Evolutionary conservation across 495 filamentous ascomycete species (phyloP).

Genomic region (Oleoguttula mirabilis): DNA sequence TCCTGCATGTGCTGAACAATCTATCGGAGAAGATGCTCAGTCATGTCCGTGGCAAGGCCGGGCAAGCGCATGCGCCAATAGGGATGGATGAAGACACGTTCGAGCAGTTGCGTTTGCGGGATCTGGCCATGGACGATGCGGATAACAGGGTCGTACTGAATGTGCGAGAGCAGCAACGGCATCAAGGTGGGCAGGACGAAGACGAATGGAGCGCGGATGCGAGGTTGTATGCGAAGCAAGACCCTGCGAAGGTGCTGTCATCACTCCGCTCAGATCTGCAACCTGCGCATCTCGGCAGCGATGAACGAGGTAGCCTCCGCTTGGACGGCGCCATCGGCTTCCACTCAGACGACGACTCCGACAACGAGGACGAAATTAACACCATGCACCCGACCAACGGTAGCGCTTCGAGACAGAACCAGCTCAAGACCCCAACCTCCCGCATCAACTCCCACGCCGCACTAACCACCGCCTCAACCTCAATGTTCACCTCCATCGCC

Average conservation of each 20-base stretch:
- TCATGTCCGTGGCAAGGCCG: constrained; percentile 69
- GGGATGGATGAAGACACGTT: constrained; percentile 67
- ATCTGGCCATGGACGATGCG: constrained; percentile 62
- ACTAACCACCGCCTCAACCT: constrained; percentile 42
- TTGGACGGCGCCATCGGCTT: constrained; percentile 49
- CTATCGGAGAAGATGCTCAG: constrained; percentile 85
- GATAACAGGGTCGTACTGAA: constrained; percentile 70
- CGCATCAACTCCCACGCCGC: constrained; percentile 48
- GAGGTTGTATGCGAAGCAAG: constrained; percentile 48
- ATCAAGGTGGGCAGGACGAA: constrained; percentile 15
- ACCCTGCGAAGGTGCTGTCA: constrained; percentile 53
- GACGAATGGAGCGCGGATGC: constrained; percentile 43
- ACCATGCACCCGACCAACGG: neutral
- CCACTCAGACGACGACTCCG: constrained; percentile 50
- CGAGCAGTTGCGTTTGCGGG: constrained; percentile 61
- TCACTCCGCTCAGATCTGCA: constrained; percentile 51
- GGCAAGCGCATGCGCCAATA: constrained; percentile 47
- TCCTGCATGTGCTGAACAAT: constrained; percentile 73
- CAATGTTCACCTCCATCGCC: constrained; percentile 44
- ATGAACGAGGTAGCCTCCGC: constrained; percentile 34
- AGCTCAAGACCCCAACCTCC: constrained; percentile 5
- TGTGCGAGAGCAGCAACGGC: constrained; percentile 33
- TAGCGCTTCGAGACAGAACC: neutral
- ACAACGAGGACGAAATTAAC: constrained; percentile 40
- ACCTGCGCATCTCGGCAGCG: constrained; percentile 31